A percentile compares a stretch with the other conserved stretches of the same genome.
phyloP scores from a whole-genome alignment of 2,329 filamentous ascomycete species.

The Beauveria sp. region DNA sequence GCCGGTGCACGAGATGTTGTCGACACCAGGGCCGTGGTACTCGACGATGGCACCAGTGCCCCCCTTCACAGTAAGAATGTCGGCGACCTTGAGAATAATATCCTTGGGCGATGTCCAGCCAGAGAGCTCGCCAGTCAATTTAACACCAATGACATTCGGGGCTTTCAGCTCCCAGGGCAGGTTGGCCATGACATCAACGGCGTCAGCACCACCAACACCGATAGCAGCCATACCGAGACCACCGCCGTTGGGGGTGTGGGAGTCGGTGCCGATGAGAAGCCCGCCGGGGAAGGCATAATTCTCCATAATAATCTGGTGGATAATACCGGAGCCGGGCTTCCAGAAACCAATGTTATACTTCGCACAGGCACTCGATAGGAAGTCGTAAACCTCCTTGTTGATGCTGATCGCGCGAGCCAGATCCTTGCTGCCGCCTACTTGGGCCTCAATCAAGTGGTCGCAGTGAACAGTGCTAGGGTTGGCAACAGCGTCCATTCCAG shows the following conservation, averaged over 20 bases:
- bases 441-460: slow-evolving; percentile 98
- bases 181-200: slow-evolving; percentile 96
- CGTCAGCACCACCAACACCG: slow-evolving; percentile 96
- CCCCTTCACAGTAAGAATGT: slow-evolving; percentile 95
- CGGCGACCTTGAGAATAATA: slow-evolving; percentile 94
- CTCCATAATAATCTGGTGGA: slow-evolving; percentile 96
- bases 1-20: slow-evolving; percentile 62
- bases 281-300: slow-evolving; percentile 99
- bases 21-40: slow-evolving; percentile 63
- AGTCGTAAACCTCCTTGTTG: slow-evolving; percentile 99
- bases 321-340: slow-evolving; percentile 97
- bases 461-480: slow-evolving; percentile 96
- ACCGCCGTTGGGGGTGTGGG: slow-evolving; percentile 94
- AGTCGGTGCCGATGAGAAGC: slow-evolving; percentile 95
- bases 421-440: slow-evolving; percentile 90
- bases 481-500: slow-evolving; percentile 89
- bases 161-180: slow-evolving; percentile 98
- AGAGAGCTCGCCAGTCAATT: slow-evolving; percentile 78
- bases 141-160: slow-evolving; percentile 93
- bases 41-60: slow-evolving; percentile 88
- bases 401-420: slow-evolving; percentile 80
- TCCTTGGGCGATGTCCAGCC: slow-evolving; percentile 96
- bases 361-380: slow-evolving; percentile 84
- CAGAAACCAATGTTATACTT: slow-evolving; percentile 99
- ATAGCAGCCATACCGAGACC: slow-evolving; percentile 93